These are phyloP conservation scores for Bolboschoenus planiculmis DNA, from an alignment of 176 grass and related monocot species.

Conservation along the genomic window DNA sequence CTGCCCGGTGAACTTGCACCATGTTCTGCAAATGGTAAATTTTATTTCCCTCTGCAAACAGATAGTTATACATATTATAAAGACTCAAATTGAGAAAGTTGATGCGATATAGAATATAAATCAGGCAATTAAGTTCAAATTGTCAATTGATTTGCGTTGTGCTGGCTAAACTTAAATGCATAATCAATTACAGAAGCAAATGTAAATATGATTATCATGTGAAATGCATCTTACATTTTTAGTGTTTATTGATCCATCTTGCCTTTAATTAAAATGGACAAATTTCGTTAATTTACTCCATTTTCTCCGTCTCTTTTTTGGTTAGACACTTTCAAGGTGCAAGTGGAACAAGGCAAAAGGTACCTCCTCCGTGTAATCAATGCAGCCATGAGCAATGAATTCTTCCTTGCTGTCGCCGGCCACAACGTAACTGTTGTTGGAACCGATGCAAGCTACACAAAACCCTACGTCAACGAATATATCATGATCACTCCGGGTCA, in stretches of 20 bases:
- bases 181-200: neutral
- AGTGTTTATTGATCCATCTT: neutral
- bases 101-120: neutral
- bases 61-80: neutral
- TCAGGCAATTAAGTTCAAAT: no score
- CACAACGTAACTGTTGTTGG: constrained; percentile 49
- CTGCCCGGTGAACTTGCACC: constrained; percentile 20
- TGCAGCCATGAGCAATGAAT: constrained; percentile 31
- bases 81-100: neutral
- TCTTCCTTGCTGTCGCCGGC: constrained; percentile 37
- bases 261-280: neutral
- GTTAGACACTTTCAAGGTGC: constrained; percentile 15
- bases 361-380: constrained; percentile 52
- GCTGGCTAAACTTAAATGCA: no score
- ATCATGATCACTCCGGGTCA: constrained; percentile 40
- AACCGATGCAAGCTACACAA: constrained; percentile 39
- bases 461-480: constrained; percentile 34
- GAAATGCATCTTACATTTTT: neutral
- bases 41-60: constrained; percentile 24
- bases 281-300: neutral
- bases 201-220: neutral
- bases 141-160: no score
- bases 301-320: neutral
- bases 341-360: constrained; percentile 31
- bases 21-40: constrained; percentile 25